These are phyloP conservation scores for Camellia sinensis DNA, from an alignment of 148 eudicot species.

Conservation along the genomic window DNA sequence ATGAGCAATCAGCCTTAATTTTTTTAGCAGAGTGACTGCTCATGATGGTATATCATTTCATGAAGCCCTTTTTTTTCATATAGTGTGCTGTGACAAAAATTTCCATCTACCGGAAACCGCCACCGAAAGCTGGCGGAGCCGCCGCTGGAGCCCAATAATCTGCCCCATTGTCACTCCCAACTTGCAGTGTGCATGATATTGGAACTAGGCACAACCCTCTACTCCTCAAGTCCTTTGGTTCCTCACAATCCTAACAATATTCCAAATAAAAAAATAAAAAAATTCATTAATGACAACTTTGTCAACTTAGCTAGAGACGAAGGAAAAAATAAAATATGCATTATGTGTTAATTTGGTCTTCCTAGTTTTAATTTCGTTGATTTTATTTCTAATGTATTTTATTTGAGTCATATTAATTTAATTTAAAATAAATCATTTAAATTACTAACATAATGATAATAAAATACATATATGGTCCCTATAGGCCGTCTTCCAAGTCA, in stretches of 20 bases:
- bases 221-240: conserved; percentile 67
- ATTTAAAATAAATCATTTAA: too few species aligned
- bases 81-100: neutral
- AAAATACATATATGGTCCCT: too few species aligned
- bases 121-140: conserved; percentile 52
- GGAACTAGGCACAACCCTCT: conserved; percentile 91
- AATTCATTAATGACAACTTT: too few species aligned
- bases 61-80: neutral
- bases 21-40: conserved; percentile 79
- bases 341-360: too few species aligned
- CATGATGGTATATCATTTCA: conserved; percentile 73
- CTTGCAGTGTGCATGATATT: conserved; percentile 74
- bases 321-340: too few species aligned
- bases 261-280: neutral
- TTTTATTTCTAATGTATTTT: too few species aligned
- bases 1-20: conserved; percentile 86
- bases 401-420: too few species aligned
- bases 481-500: too few species aligned
- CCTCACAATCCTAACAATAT: conserved; percentile 43
- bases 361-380: too few species aligned
- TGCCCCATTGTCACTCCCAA: conserved; percentile 80
- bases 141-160: conserved; percentile 95
- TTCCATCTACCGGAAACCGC: conserved; percentile 49
- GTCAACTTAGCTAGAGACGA: too few species aligned
- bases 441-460: too few species aligned